Conservation (phyloP, 2,329 filamentous ascomycete genomes). For the Paramyrothecium roridum region DNA sequence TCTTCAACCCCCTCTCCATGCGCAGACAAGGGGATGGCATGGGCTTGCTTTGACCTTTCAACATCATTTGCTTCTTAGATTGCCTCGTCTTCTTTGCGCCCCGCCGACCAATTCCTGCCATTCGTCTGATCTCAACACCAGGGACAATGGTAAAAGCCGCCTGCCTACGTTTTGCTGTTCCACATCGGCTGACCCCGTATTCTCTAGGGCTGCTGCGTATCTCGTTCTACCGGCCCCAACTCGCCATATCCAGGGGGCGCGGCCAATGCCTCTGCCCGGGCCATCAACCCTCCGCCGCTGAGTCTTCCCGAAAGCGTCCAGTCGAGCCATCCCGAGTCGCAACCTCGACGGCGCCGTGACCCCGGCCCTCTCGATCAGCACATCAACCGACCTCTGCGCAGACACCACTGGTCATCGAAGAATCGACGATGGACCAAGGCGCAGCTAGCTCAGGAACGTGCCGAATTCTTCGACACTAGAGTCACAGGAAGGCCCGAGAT, state of each 20-base stretch:
- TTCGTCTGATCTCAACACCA: not conserved
- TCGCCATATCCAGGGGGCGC: constrained; percentile 51
- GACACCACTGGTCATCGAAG: constrained; percentile 63
- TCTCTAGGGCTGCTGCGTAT: constrained; percentile 56
- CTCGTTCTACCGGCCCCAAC: constrained; percentile 47
- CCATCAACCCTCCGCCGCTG: constrained; percentile 45
- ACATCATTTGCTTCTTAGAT: no score
- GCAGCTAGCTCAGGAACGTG: constrained; percentile 67
- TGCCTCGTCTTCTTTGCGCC: no score
- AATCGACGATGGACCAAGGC: constrained; percentile 66
- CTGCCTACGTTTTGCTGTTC: not conserved
- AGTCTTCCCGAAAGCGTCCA: constrained; percentile 24
- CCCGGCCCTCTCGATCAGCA: constrained; percentile 54
- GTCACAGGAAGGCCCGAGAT: constrained; percentile 75
- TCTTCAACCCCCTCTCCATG: no score
- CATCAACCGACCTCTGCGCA: constrained; percentile 66
- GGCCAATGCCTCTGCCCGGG: constrained; percentile 47
- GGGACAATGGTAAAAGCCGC: constrained; percentile 2
- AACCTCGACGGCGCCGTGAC: constrained; percentile 29
- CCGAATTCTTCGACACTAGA: constrained; percentile 86
- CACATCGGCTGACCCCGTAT: constrained; percentile 11
- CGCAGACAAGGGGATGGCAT: no score
- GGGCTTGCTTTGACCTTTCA: no score
- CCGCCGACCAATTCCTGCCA: not conserved
- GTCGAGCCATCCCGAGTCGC: constrained; percentile 14